Evolutionary conservation across 805 yeast genomes (phyloP), one percentile per base, ranked within the genome.

Genomic region (Cyberlindnera japonica): DNA sequence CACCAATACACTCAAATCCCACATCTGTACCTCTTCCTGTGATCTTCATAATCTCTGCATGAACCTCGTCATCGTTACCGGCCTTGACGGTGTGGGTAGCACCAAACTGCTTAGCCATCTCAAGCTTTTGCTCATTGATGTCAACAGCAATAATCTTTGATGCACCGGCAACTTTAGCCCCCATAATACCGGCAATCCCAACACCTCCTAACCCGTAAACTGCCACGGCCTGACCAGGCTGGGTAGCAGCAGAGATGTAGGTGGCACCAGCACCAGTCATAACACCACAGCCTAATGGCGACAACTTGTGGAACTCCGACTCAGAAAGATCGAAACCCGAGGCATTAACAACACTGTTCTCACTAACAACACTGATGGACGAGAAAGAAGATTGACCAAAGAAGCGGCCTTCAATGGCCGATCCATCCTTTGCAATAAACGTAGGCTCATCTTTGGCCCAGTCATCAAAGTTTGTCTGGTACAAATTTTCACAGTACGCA

Each of bases 111-210:
- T 71, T 62, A 33, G 90, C 89, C 63, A 81, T 69, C 30, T 75
- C 69, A 47, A 85, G 72, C 53, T 83, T 81, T 39, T 65, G 62
- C 45, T 81, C 83, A 45, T 77, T 68, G 34, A 84, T 67, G 59
- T 85, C 95, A 32, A 83, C 75, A 38, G 79, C 73, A 44, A 81
- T 67, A 38, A 85, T 77, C 10, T 72, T 69, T 16, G 78, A 63
- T 14, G 90, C 90, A 15, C 93, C 93, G 54, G 87, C 87, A 14
- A 77, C 83, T 28, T 80, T 77, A 21, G 86, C 83, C 41, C 77
- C 72, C 44, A 83, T 68, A 36, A 84, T 63, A 17, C 93, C 95
- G 43, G 85, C 83, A 9, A 95, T 90, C 9, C 95, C 95, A 20
- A 90, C 91, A 37, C 95, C 95, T 19, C 44, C 44, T 12, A 41